Base-by-base conservation (phyloP, 2,329 filamentous ascomycete species). In the Ilyonectria robusta region DNA sequence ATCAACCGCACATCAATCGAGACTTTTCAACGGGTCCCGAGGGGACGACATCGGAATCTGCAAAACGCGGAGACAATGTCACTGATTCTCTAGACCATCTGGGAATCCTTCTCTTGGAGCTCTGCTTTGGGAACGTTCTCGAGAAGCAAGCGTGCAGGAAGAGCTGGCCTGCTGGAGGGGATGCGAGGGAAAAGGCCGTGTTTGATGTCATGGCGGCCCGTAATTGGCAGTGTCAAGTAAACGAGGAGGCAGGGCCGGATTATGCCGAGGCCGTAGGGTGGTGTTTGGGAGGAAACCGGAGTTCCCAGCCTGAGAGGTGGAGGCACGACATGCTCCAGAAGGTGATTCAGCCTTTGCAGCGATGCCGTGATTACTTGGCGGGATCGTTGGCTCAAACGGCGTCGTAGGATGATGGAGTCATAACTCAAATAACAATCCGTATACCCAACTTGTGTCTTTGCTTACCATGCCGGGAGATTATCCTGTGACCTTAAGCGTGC, bases 241-340 rank as follows among this genome's bases (percentile, higher is more conserved):
- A 51, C 17, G 31, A 58, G 29, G 65, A 68, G 31, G 62, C 62
- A 8, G 62, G 65, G 1, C 10, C n/a, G 2, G 65, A 56, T 11
- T 65, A 68, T 48, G 55, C 65, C 1, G 46, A 62, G 2, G 65
- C 62, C 2, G 61, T 68, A n/a, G 47, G 31, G 8, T 65, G 62
- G 65, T 65, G 65, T n/a, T 50, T 68, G 15, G 44, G 37, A 9
- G 51, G 29, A 29, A 61, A 58, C 13, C 48, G 57, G 7, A 58
- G 33, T 46, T 29, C 53, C 13, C 53, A 21, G 11, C 61, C 15
- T 8, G 46, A 65, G 13, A 23, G 23, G 17, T 68, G 65, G 62
- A 68, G 65, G 40, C 55, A 55, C 33, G 57, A 68, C 15, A 65
- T 65, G 65, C 46, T 60, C 11, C 57, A 29, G 33, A 60, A 31